Percentiles rank a stretch among this genome's conserved stretches.
Conservation (phyloP, 495 filamentous ascomycete species). For the Apodospora peruviana region DNA sequence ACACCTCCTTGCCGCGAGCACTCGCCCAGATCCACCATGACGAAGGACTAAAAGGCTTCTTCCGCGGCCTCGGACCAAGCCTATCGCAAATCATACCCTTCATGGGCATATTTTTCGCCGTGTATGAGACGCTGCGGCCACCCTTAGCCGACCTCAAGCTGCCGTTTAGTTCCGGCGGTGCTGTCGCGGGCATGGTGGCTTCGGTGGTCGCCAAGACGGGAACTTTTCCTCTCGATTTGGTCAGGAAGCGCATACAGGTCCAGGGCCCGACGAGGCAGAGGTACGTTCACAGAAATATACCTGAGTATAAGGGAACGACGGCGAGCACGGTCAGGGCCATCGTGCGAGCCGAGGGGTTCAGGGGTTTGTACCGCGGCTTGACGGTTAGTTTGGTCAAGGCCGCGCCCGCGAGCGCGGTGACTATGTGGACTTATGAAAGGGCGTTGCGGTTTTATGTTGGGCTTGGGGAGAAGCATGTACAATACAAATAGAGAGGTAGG, state of each 20-base stretch:
- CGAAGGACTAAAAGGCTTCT: constrained; percentile 77
- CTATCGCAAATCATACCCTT: constrained; percentile 86
- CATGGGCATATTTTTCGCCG: constrained; percentile 93
- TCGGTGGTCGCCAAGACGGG: constrained; percentile 78
- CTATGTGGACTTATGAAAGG: constrained; percentile 97
- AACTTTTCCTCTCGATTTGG: constrained; percentile 90
- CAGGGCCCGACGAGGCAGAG: constrained; percentile 75
- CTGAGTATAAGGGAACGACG: constrained; percentile 65
- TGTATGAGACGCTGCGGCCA: constrained; percentile 69
- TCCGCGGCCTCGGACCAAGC: constrained; percentile 74
- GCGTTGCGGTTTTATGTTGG: constrained; percentile 54
- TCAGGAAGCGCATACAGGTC: constrained; percentile 89
- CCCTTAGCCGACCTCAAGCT: constrained; percentile 49
- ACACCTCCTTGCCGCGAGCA: constrained; percentile 60
- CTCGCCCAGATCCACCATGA: constrained; percentile 64
- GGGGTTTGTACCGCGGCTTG: constrained; percentile 84
- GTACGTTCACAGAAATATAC: constrained; percentile 86
- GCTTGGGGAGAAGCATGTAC: constrained; percentile 17
- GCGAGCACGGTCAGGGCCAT: constrained; percentile 60
- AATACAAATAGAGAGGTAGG: background rate
- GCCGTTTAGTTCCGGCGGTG: constrained; percentile 73
- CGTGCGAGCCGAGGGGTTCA: constrained; percentile 61
- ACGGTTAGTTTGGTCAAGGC: constrained; percentile 89
- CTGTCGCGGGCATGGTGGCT: constrained; percentile 71
- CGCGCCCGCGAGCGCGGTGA: constrained; percentile 89